Percentiles rank a stretch among this genome's conserved stretches.
These are phyloP conservation scores for Geotrichum histeridarum DNA, from an alignment of 1,139 yeast species.

Conservation along the genomic window DNA sequence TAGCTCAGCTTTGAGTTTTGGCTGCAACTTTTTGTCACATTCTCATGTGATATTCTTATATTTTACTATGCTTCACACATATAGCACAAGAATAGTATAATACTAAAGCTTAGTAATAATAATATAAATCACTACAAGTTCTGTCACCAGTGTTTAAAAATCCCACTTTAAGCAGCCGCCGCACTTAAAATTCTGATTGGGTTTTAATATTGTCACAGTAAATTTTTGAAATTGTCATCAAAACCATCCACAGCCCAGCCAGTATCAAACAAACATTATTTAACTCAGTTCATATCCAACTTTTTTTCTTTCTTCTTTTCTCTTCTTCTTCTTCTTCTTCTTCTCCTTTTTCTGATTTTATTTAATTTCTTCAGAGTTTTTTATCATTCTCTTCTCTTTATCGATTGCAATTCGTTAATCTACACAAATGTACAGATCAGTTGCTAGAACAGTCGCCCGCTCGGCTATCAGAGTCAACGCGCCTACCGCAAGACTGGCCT, in stretches of 20 bases:
- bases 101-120: neutral
- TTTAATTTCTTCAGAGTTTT: neutral
- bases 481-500: neutral
- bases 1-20: neutral
- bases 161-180: neutral
- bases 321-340: too few relatives aligned
- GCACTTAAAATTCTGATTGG: neutral
- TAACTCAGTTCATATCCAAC: neutral
- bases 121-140: neutral
- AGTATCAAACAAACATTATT: conserved; percentile 1
- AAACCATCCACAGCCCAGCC: too few relatives aligned
- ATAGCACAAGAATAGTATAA: neutral
- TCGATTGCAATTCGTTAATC: neutral
- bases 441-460: conserved; percentile 18
- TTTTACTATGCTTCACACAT: neutral
- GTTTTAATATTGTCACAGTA: neutral
- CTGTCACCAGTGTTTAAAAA: too few relatives aligned
- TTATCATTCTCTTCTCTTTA: neutral
- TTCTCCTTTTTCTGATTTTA: neutral
- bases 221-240: neutral
- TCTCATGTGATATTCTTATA: neutral
- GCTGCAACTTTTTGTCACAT: neutral
- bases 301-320: neutral
- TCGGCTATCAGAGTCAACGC: conserved; percentile 13
- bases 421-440: conserved; percentile 17